phyloP scores from a whole-genome alignment of 2,329 filamentous ascomycete species.

The Xylaria sp. region DNA sequence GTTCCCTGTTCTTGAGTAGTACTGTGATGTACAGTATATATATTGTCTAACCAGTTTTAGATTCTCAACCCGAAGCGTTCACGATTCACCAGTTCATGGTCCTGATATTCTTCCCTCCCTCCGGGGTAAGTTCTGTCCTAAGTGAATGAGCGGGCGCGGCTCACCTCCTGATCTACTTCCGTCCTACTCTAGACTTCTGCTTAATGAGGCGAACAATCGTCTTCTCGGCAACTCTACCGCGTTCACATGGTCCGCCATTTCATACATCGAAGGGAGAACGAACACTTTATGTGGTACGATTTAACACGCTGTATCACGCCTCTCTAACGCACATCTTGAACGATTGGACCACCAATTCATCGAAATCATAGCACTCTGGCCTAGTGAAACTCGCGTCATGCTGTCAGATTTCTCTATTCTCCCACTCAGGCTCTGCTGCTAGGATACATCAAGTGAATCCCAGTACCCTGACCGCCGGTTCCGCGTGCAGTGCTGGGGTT shows the following conservation, averaged over 20 bases:
- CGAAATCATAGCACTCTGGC: neutral
- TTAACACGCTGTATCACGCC: neutral
- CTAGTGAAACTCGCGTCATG: neutral
- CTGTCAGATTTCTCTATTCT: constrained; percentile 1
- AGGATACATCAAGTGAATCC: constrained; percentile 3
- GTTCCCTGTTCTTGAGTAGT: constrained; percentile 16
- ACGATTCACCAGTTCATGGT: constrained; percentile 8
- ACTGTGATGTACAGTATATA: neutral
- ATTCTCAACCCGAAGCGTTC: constrained; percentile 12
- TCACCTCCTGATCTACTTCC: constrained; percentile 19
- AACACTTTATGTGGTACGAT: neutral
- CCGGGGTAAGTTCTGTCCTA: neutral
- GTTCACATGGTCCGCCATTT: neutral
- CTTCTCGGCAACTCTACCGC: neutral
- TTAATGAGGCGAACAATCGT: neutral
- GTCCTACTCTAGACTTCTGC: neutral
- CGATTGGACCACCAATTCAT: neutral
- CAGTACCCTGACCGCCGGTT: constrained; percentile 3
- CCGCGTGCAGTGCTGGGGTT: neutral
- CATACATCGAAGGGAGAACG: neutral
- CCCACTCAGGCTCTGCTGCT: neutral
- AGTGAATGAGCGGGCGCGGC: constrained; percentile 1
- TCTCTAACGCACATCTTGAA: neutral
- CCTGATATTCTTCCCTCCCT: neutral
- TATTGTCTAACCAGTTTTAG: neutral